A percentile compares a stretch with the other conserved stretches of the same genome.
These are phyloP conservation scores for Fusarium albosuccineum DNA, from an alignment of 2,329 filamentous ascomycete genomes.

Conservation along the genomic window DNA sequence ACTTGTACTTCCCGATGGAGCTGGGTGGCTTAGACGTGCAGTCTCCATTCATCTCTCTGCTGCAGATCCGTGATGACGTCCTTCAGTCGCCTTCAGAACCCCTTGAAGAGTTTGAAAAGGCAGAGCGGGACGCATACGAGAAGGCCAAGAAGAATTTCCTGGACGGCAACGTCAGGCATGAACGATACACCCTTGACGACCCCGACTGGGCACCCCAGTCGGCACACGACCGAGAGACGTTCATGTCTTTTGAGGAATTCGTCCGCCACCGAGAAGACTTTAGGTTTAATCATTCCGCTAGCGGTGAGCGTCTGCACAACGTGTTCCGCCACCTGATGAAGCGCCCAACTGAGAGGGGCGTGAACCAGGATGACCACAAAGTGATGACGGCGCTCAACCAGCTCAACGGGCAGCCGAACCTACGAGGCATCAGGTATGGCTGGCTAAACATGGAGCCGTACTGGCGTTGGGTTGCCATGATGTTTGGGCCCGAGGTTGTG, in stretches of 20 bases:
- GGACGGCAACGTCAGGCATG: slow-evolving; percentile 20
- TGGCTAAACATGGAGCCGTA: slow-evolving; percentile 57
- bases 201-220: slow-evolving; percentile 49
- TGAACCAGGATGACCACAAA: slow-evolving; percentile 44
- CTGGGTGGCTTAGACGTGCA: slow-evolving; percentile 62
- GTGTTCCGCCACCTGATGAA: slow-evolving; percentile 55
- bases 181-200: slow-evolving; percentile 24
- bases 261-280: slow-evolving; percentile 57
- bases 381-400: slow-evolving; percentile 41
- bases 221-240: slow-evolving; percentile 50
- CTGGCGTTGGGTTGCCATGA: slow-evolving; percentile 61
- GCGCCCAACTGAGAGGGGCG: slow-evolving; percentile 46
- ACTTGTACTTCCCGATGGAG: slow-evolving; percentile 60
- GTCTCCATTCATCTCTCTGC: slow-evolving; percentile 59
- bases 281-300: slow-evolving; percentile 44
- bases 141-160: slow-evolving; percentile 53
- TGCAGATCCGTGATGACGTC: slow-evolving; percentile 55
- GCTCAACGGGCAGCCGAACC: slow-evolving; percentile 30
- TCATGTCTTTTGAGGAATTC: slow-evolving; percentile 62
- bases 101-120: slow-evolving; percentile 50
- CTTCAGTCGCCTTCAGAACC: slow-evolving; percentile 46
- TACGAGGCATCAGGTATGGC: slow-evolving; percentile 38
- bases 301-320: slow-evolving; percentile 40
- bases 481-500: slow-evolving; percentile 60
- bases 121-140: slow-evolving; percentile 53